A percentile compares a stretch with the other conserved stretches of the same genome.
phyloP scores from a whole-genome alignment of 192 early-diverging fungal species.

The Linnemannia exigua region DNA sequence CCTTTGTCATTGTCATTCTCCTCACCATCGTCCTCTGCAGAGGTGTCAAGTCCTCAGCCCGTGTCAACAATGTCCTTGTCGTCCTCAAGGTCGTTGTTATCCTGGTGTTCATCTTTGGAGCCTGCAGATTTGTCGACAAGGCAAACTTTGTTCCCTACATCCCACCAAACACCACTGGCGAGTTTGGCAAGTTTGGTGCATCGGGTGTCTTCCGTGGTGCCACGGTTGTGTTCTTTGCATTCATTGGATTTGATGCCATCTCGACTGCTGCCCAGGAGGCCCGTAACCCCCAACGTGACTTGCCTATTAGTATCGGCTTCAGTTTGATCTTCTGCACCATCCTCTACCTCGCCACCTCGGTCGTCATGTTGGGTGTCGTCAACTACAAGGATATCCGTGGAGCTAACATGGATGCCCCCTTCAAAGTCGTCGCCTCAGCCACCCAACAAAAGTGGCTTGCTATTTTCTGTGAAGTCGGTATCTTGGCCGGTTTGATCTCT shows the following conservation, averaged over 20 bases:
- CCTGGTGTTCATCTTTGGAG: conserved; percentile 86
- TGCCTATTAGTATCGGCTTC: conserved; percentile 88
- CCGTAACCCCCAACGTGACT: conserved; percentile 80
- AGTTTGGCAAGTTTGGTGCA: conserved; percentile 73
- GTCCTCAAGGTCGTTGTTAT: conserved; percentile 80
- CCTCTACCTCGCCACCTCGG: conserved; percentile 79
- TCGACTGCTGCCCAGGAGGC: conserved; percentile 89
- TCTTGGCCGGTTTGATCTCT: conserved; percentile 81
- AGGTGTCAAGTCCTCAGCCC: conserved; percentile 81
- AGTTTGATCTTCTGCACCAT: conserved; percentile 81
- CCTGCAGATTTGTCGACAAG: conserved; percentile 73
- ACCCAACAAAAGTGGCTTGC: conserved; percentile 74
- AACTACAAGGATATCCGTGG: conserved; percentile 67
- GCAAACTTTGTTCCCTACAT: conserved; percentile 87
- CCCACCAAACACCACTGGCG: conserved; percentile 68
- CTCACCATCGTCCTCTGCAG: conserved; percentile 76
- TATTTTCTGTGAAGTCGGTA: conserved; percentile 82
- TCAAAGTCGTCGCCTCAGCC: conserved; percentile 62
- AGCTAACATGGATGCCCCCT: conserved; percentile 55
- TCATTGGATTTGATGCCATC: conserved; percentile 92
- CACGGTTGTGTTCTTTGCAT: conserved; percentile 83
- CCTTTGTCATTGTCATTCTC: conserved; percentile 73
- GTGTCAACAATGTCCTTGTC: conserved; percentile 80
- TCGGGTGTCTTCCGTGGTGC: conserved; percentile 81
- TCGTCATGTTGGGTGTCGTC: conserved; percentile 82